Base-by-base conservation (phyloP, 176 grass and related monocot genomes). In the Carex parvula region DNA sequence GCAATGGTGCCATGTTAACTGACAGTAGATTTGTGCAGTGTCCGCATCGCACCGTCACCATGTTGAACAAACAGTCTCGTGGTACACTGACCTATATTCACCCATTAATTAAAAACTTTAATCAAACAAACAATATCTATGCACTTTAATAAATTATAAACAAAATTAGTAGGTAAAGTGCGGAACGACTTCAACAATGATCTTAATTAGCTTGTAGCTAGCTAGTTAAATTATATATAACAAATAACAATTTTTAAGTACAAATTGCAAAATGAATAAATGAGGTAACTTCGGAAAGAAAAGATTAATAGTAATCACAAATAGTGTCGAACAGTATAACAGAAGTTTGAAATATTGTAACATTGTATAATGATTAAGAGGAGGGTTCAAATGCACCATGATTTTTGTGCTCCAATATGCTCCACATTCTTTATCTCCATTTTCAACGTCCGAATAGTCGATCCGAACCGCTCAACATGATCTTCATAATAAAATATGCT, bases 1-100 rank as follows among this genome's bases (percentile, higher is more conserved):
- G 88, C 41, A 89, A 89, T 46, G 84, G 64, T 54, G 89, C 93
- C 44, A 98, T 88, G 56, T 93, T 94, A 85, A 98, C 92, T 3
- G 91, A 93, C 42, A 98, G 88, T 77, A 98, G 88, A 87, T 89
- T 91, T 78, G 89, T 88, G 70, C 96, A 98, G 89, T 95, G 96
- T 11, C 96, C 96, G 64, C 96, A 98, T 86, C 91, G 90, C 21
- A 98, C 96, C 18, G 93, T 98, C 35, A 95, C 96, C 72, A 88
- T 87, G 83, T 88, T 93, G 88, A 93, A 86, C 69, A 91, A 87
- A 64, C 84, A 93, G 70, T 88, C 90, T 61, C 87, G 84, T 82
- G 96, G 96, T 73, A 98, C 93, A 85, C 88, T 93, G 79, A 98
- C 96, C 96, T 98, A 85, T 79, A 84, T 79, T 76, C 74, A 83